Evolutionary conservation across 257 asterid genomes (phyloP), one percentile per base, ranked within the genome.

Genomic region (Lavandula angustifolia): DNA sequence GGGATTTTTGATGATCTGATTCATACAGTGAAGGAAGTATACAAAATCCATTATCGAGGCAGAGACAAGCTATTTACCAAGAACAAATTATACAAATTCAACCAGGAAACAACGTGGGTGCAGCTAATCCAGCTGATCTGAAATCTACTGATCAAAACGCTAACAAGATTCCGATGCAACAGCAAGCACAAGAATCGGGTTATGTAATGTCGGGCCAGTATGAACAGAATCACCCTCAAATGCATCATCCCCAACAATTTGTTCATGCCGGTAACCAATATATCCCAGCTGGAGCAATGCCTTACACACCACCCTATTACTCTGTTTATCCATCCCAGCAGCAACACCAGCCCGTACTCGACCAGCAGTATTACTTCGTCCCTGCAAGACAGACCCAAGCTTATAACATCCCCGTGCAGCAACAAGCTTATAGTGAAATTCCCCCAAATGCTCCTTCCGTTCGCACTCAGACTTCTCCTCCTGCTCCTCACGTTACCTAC

Each of bases 291-390:
- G 92, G 92, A 18, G 76, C 85, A 31, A 66, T 83, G 61, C 95
- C 90, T 0, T 55, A 82, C 6, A 22, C 80, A 0, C 68, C 80
- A 0, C 68, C 87, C 7, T 89, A 86, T 64, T 87, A 89, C 78
- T 81, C 84, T 18, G 41, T 88, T n/a, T 89, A 89, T 57, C 87
- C 91, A 43, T 67, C 94, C 55, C 96, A 89, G 67, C 98, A 83
- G 44, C 87, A 71, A 70, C 76, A 76, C 54, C 87, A 83, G 59
- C 79, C 82, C 5, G 67, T 76, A n/a, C 62, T 80, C 55, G 95
- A 86, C 43, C 95, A 81, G 74, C 95, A 80, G 73, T 96, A 84
- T 58, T 89, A 87, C 80, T 75, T 69, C 11, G 58, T 89, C 56
- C 88, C 87, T 6, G 65, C 91, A 48, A 63, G 95, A 64, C 95